Percentiles rank a stretch among this genome's conserved stretches.
phyloP scores from a whole-genome alignment of 2,329 filamentous ascomycete genomes.

The Trichoderma cornu-damae region DNA sequence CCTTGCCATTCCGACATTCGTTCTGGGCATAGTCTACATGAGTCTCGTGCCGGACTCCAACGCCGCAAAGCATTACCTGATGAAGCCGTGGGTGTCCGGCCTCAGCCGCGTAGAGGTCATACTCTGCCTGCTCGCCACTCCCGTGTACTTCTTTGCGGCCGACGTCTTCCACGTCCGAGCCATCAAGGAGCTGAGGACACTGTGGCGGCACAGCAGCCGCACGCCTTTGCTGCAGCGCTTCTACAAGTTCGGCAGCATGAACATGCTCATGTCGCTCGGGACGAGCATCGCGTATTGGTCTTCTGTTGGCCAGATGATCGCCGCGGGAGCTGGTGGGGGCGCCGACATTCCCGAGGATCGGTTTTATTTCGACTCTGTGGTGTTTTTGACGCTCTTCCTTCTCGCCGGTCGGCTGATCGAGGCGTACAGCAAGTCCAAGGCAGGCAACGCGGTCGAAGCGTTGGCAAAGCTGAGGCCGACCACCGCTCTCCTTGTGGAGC shows the following conservation, averaged over 20 bases:
- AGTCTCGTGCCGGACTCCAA: slow-evolving; percentile 62
- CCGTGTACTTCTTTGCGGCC: slow-evolving; percentile 80
- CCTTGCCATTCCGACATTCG: slow-evolving; percentile 73
- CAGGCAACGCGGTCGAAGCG: slow-evolving; percentile 77
- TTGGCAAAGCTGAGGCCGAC: slow-evolving; percentile 72
- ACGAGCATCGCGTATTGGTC: slow-evolving; percentile 84
- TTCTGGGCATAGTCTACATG: slow-evolving; percentile 91
- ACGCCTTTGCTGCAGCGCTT: slow-evolving; percentile 71
- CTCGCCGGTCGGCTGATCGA: slow-evolving; percentile 71
- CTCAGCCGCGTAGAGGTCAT: slow-evolving; percentile 74
- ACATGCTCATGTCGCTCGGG: slow-evolving; percentile 83
- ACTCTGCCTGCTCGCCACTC: slow-evolving; percentile 75
- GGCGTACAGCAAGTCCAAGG: slow-evolving; percentile 85
- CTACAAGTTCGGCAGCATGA: slow-evolving; percentile 95
- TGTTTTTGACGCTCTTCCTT: slow-evolving; percentile 86
- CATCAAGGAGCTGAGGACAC: slow-evolving; percentile 67
- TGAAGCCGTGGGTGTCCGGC: slow-evolving; percentile 64
- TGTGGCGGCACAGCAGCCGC: slow-evolving; percentile 73
- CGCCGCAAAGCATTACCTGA: slow-evolving; percentile 57
- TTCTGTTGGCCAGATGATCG: slow-evolving; percentile 72
- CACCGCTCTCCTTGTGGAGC: slow-evolving; percentile 64
- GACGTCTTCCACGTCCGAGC: slow-evolving; percentile 79
- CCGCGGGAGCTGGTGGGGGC: slow-evolving; percentile 46
- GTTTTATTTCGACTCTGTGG: slow-evolving; percentile 87
- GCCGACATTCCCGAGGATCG: slow-evolving; percentile 40